Conservation (phyloP, 768 basidiomycete genomes). For the Aureoboletus auriporus region DNA sequence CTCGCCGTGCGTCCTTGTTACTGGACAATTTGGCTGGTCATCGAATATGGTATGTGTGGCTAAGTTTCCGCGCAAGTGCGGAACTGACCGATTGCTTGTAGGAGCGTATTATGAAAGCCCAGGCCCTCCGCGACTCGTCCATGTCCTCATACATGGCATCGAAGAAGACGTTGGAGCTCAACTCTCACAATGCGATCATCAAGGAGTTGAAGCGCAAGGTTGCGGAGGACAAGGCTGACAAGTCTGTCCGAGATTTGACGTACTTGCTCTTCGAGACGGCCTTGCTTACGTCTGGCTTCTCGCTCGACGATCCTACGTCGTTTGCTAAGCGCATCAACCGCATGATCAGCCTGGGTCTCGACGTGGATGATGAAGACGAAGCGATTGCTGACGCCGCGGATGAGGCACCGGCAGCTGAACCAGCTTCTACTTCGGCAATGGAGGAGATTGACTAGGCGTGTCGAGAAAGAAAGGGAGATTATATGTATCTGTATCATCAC, state of each 20-base stretch:
- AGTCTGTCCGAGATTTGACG: conserved; percentile 95
- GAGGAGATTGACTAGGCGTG: conserved; percentile 86
- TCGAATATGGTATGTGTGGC: conserved; percentile 82
- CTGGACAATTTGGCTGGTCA: conserved; percentile 99
- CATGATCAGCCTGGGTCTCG: conserved; percentile 90
- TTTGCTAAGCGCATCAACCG: conserved; percentile 96
- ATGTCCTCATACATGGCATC: conserved; percentile 99
- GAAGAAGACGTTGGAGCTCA: conserved; percentile 97
- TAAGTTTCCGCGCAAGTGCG: neutral
- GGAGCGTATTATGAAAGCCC: conserved; percentile 99
- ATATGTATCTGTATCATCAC: conserved; percentile 26
- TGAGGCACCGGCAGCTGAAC: conserved; percentile 53
- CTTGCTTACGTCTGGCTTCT: conserved; percentile 92
- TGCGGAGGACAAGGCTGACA: conserved; percentile 96
- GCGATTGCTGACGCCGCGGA: conserved; percentile 31
- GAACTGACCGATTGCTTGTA: conserved; percentile 22
- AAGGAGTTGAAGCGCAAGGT: conserved; percentile 96
- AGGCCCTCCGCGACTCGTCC: conserved; percentile 91
- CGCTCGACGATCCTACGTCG: conserved; percentile 90
- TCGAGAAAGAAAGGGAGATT: conserved; percentile 2
- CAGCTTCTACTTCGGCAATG: conserved; percentile 78
- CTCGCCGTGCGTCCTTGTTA: conserved; percentile 95
- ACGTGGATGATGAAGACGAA: conserved; percentile 74
- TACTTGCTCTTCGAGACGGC: conserved; percentile 97
- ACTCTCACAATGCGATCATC: conserved; percentile 88